Evolutionary conservation across 495 filamentous ascomycete species (phyloP), one percentile per base, ranked within the genome.

Genomic region (Penicillium maclennaniae): DNA sequence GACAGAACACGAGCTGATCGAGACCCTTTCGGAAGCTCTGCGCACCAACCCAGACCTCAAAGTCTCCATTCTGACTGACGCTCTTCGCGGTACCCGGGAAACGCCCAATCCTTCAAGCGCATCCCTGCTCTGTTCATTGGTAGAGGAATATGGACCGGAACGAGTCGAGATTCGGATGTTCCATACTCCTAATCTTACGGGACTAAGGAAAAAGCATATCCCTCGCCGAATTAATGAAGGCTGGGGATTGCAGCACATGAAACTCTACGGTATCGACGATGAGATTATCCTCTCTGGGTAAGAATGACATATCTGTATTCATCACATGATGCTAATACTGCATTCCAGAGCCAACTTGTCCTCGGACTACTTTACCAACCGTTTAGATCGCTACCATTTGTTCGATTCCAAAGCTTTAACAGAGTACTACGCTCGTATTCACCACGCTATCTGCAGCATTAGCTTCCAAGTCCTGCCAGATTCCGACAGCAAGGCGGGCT

Each of bases 221-320:
- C 93, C 93, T 3, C 86, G 83, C 56, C 81, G 93, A 9, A 90
- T 97, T 63, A 99, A 99, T 60, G 93, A 99, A 67, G 93, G 93
- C 34, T 99, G 93, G 92, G 93, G 93, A 14, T 72, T 99, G 40
- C 93, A 99, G 64, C 93, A 99, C 64, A 99, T 99, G 90, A 99
- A 99, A 78, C 79, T 99, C 0, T 99, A 99, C 59, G 93, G 95
- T 0, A 71, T 96, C 39, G 93, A 99, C 55, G 91, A 97, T 61
- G 92, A 97, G 68, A 84, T 99, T 45, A 93, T 99, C 34, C 79
- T 99, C 25, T 95, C 91, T 2, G 93, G 93, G 84, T 89, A 78
- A 36, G 75, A 41, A 20, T 48, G 42, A 25, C 23, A 25, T 44
- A 36, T 16, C 20, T 34, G 20, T 23, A 28, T 12, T 40, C 26